These are phyloP conservation scores for Inga oerstediana DNA, from an alignment of 306 rosid species.

Conservation along the genomic window DNA sequence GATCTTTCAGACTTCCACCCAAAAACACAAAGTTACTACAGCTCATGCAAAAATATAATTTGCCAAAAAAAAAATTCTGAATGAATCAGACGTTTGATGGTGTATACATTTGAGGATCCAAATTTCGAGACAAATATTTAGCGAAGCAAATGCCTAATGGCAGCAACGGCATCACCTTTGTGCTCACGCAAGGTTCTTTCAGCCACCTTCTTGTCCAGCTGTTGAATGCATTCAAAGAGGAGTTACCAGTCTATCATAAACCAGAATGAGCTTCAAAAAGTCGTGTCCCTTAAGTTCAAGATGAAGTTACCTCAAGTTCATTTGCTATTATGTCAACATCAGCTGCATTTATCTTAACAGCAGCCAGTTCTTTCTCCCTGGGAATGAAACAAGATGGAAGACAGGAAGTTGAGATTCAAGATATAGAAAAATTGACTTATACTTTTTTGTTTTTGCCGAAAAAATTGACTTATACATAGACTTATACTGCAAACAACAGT, in stretches of 20 bases:
- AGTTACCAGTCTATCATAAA: background rate
- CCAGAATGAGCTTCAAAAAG: background rate
- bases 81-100: background rate
- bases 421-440: background rate
- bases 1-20: background rate
- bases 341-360: conserved; percentile 83
- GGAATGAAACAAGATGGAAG: conserved; percentile 25
- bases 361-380: conserved; percentile 93
- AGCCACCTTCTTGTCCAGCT: conserved; percentile 92
- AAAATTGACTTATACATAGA: background rate
- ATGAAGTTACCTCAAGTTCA: conserved; percentile 72
- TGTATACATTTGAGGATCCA: conserved; percentile 1
- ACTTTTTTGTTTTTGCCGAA: background rate
- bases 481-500: background rate
- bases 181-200: conserved; percentile 96
- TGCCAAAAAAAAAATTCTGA: background rate
- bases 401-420: background rate
- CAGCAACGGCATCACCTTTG: conserved; percentile 98
- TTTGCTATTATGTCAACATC: conserved; percentile 89
- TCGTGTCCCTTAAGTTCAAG: background rate
- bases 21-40: background rate
- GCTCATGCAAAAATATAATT: background rate
- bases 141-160: conserved; percentile 78
- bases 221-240: conserved; percentile 18
- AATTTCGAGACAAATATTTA: conserved; percentile 20